A percentile compares a stretch with the other conserved stretches of the same genome.
Conservation (phyloP, 305 asterid species). For the Withania somnifera region DNA sequence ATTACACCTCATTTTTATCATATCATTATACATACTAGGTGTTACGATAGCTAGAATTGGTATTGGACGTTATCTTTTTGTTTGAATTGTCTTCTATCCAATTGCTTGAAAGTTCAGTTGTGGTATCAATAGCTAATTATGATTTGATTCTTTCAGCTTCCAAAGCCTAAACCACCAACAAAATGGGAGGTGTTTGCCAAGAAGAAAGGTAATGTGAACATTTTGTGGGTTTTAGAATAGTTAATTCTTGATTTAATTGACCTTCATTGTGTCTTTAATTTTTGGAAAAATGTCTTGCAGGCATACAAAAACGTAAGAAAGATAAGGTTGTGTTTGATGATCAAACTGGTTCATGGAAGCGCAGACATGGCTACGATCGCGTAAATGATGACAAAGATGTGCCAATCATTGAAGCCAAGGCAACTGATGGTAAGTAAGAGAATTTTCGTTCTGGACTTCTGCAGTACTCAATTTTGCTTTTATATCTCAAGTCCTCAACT, state of each 20-base stretch:
- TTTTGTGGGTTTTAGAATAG: not conserved
- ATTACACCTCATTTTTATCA: too few species aligned
- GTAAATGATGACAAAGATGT: conserved; percentile 82
- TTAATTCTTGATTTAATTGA: not conserved
- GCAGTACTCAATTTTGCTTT: not conserved
- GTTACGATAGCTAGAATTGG: too few species aligned
- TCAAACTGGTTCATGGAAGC: conserved; percentile 72
- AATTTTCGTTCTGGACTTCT: not conserved
- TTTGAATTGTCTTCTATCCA: too few species aligned
- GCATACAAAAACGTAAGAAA: conserved; percentile 58
- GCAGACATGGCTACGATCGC: conserved; percentile 87
- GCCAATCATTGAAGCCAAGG: conserved; percentile 93
- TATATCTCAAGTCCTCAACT: not conserved
- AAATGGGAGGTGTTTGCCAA: conserved; percentile 84
- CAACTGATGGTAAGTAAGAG: conserved; percentile 52
- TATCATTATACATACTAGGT: too few species aligned
- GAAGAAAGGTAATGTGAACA: conserved; percentile 54
- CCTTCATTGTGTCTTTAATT: not conserved
- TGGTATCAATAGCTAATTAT: too few species aligned
- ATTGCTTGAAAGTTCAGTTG: too few species aligned
- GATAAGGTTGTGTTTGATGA: conserved; percentile 85
- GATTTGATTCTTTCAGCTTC: conserved; percentile 48
- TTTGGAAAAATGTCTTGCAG: conserved; percentile 25
- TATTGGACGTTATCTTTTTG: too few species aligned
- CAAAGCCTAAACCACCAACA: conserved; percentile 92